phyloP scores from a whole-genome alignment of 352 stramenopile species.

The Pythium volutum region DNA sequence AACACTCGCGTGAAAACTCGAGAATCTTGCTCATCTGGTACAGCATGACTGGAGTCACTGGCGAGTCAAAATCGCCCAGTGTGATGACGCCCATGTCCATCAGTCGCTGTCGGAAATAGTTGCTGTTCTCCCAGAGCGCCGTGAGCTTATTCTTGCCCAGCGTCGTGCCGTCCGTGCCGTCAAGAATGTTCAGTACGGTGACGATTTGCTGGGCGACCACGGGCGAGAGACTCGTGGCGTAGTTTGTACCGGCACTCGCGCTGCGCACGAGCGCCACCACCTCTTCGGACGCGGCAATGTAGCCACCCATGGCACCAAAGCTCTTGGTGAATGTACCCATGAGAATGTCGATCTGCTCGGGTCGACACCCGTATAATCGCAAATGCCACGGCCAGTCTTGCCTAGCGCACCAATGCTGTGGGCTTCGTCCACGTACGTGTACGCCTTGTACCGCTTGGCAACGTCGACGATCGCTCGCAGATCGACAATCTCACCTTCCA shows the following conservation, averaged over 20 bases:
- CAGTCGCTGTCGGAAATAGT: slow-evolving; percentile 96
- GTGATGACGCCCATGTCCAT: slow-evolving; percentile 92
- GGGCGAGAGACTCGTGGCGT: slow-evolving; percentile 59
- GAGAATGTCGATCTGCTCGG: slow-evolving; percentile 34
- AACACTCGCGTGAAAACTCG: slow-evolving; percentile 95
- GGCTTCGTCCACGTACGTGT: slow-evolving; percentile 37
- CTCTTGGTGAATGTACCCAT: slow-evolving; percentile 52
- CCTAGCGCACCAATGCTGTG: slow-evolving; percentile 42
- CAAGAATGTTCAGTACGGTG: slow-evolving; percentile 92
- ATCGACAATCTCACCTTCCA: slow-evolving; percentile 36
- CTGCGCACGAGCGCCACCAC: slow-evolving; percentile 61
- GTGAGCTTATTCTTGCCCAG: slow-evolving; percentile 92
- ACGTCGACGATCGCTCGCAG: slow-evolving; percentile 32
- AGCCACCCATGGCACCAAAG: slow-evolving; percentile 34
- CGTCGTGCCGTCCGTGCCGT: slow-evolving; percentile 92
- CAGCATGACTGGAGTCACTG: slow-evolving; percentile 98
- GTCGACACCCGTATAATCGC: slow-evolving; percentile 29
- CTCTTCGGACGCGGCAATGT: slow-evolving; percentile 76
- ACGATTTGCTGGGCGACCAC: slow-evolving; percentile 61
- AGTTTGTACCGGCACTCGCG: slow-evolving; percentile 53
- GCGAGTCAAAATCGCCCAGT: slow-evolving; percentile 95
- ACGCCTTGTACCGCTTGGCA: slow-evolving; percentile 38
- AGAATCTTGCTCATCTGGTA: slow-evolving; percentile 98
- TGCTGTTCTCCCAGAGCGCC: slow-evolving; percentile 95
- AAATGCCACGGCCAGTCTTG: slow-evolving; percentile 35